Evolutionary conservation across 148 eudicot species (phyloP), one percentile per base, ranked within the genome.

Genomic region (Pouteria glomerata): DNA sequence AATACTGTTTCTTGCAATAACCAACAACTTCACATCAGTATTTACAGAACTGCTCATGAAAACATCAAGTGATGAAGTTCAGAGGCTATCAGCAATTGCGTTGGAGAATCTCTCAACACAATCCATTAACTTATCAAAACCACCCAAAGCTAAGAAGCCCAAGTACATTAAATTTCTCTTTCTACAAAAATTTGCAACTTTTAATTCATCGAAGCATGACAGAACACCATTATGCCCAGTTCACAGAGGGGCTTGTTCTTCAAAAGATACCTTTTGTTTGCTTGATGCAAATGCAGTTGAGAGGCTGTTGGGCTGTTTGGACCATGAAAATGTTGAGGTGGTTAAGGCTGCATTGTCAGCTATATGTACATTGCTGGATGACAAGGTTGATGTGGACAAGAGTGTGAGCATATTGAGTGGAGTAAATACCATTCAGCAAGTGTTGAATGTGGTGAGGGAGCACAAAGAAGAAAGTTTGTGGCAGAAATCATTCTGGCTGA

Each of bases 401-500:
- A 88, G 96, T 75, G 88, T 92, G 48, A 50, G 41, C 57, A 65
- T 86, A 72, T 85, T 92, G 53, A 77, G 57, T 41, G 83, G 74
- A 65, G 74, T 77, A 71, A 81, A 88, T 53, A 81, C 83, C 13
- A 77, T 79, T 53, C 79, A 76, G 55, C 82, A 76, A 33, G 84
- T 92, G 47, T 12, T 88, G 80, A 83, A 86, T 81, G 88, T 82
- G 14, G 82, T 88, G 57, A 86, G 76, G 76, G 75, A 83, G 52
- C 97, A 92, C 71, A 85, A 78, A 79, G 85, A 86, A 24, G 91
- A 88, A 37, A 82, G 61, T 60, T 53, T 92, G n/a, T 79, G 79
- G 87, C 83, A 86, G 71, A 92, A 85, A 77, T 82, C 90, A 33
- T 81, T 89, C 77, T 92, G 96, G 97, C 73, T 89, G 79, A 77